Percentiles rank a stretch among this genome's conserved stretches.
Conservation (phyloP, 2,329 filamentous ascomycete species). For the Colletotrichum tofieldiae region DNA sequence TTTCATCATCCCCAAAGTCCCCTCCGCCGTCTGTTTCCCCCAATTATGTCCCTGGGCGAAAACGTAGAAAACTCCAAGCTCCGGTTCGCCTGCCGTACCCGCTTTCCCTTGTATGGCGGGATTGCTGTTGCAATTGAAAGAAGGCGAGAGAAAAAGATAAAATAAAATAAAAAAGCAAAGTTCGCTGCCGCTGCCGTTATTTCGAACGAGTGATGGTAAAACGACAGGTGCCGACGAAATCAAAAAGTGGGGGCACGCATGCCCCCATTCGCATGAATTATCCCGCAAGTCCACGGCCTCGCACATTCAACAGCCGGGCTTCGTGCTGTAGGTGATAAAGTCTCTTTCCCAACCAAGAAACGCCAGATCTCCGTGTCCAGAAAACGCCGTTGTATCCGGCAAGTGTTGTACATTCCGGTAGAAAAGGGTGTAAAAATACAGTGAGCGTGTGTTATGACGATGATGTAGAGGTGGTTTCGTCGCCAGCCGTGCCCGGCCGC, state of each 20-base stretch:
- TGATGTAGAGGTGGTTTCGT: constrained; percentile 40
- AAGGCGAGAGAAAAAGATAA: neutral
- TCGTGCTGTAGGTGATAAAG: constrained; percentile 9
- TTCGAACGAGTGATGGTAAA: neutral
- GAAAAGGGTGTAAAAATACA: constrained; percentile 25
- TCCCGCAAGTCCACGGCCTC: neutral
- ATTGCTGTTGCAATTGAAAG: constrained; percentile 4
- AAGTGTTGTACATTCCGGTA: constrained; percentile 33
- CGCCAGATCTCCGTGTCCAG: constrained; percentile 25
- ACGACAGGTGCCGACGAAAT: neutral
- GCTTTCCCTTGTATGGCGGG: neutral
- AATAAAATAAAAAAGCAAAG: neutral
- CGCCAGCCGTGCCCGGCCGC: constrained; percentile 23
- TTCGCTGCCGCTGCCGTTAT: constrained; percentile 5
- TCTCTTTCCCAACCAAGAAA: constrained; percentile 16
- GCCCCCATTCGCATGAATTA: constrained; percentile 6
- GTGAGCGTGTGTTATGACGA: constrained; percentile 45
- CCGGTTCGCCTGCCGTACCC: constrained; percentile 27
- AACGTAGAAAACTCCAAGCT: constrained; percentile 33
- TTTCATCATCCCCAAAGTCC: neutral
- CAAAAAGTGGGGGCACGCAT: neutral
- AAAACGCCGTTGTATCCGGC: constrained; percentile 27
- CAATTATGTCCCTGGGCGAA: constrained; percentile 20
- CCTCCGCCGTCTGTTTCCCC: neutral
- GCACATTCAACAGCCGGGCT: neutral